Base-by-base conservation (phyloP, 2,329 filamentous ascomycete genomes). In the Elsinoe arachidis region DNA sequence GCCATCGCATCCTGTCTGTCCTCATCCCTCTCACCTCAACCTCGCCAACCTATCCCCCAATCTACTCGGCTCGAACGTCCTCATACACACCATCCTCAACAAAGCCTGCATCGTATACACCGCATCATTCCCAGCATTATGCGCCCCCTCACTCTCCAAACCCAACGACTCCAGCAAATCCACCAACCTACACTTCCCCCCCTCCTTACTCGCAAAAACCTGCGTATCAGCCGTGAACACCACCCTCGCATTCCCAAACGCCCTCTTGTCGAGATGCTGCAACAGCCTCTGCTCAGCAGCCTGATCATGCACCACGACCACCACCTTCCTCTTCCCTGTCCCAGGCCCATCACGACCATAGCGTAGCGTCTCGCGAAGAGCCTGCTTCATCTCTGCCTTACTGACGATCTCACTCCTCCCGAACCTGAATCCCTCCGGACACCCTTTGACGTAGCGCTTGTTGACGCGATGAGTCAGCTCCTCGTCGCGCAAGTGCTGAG, bases 401-500 rank as follows among this genome's bases (percentile, higher is more conserved):
- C 55, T n/a, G 14, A 67, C 59, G 51, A 61, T 58, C n/a, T 61
- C 58, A 2, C 58, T 66, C 1, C 33, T 11, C 9, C 63, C 63
- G 49, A 65, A 65, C 38, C 59, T 57, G 56, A 66, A 66, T 4
- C 39, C n/a, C 19, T 62, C 61, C 15, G 62, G 57, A 55, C 63
- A 62, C 9, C 62, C 63, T 54, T 58, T 57, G 53, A 66, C 56
- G 57, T 61, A 62, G 15, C 21, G 34, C n/a, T 41, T 60, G 38
- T 66, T 66, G 11, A 58, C 21, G 5, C 61, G 57, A n/a, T 49
- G 44, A 7, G 17, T 3, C 11, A 38, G 17, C 11, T 53, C 23
- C 15, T 75, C 73, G 60, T 95, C 83, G 51, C 88, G 82, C 59
- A 96, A 81, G 69, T 97, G 93, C 21, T 85, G 80, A 11, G 81